Conservation (phyloP, 139 green algal genomes). For the Edaphochlamys debaryana region DNA sequence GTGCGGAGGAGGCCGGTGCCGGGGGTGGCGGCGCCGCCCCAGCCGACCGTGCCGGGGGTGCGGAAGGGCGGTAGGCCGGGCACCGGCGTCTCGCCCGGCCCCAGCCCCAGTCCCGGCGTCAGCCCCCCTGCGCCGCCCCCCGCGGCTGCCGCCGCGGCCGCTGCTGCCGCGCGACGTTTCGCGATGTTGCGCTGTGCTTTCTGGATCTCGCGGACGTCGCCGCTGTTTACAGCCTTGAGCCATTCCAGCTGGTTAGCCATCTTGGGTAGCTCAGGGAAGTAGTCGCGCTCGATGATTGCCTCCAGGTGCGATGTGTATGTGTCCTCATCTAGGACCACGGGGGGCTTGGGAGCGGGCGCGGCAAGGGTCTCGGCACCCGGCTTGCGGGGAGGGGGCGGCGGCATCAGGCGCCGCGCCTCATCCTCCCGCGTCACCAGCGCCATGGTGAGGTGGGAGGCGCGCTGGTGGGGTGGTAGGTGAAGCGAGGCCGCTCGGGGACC, state of each 20-base stretch:
- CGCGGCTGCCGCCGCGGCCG: neutral
- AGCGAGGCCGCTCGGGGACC: too few relatives aligned
- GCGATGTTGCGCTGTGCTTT: slow-evolving; percentile 90
- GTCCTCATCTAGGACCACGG: slow-evolving; percentile 82
- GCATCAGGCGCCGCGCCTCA: slow-evolving; percentile 37
- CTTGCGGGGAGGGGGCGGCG: slow-evolving; percentile 7
- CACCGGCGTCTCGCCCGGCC: slow-evolving; percentile 1
- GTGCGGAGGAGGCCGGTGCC: slow-evolving; percentile 54
- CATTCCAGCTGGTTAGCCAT: slow-evolving; percentile 89
- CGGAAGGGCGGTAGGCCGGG: neutral
- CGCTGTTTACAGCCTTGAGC: slow-evolving; percentile 82
- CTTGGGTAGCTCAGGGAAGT: slow-evolving; percentile 90
- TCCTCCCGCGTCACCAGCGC: slow-evolving; percentile 27
- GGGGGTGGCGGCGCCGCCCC: slow-evolving; percentile 45
- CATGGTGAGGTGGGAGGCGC: too few relatives aligned
- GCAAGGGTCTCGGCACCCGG: too few relatives aligned
- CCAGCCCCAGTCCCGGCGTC: neutral
- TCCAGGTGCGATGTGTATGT: slow-evolving; percentile 80
- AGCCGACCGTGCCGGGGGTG: slow-evolving; percentile 8
- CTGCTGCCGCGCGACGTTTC: slow-evolving; percentile 53
- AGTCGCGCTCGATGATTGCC: slow-evolving; percentile 93
- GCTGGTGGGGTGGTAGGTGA: too few relatives aligned
- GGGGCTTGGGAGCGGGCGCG: neutral
- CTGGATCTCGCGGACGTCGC: slow-evolving; percentile 55
- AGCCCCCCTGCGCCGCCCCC: neutral